A percentile compares a stretch with the other conserved stretches of the same genome.
phyloP scores from a whole-genome alignment of 768 basidiomycete genomes.

The Mycena amicta region DNA sequence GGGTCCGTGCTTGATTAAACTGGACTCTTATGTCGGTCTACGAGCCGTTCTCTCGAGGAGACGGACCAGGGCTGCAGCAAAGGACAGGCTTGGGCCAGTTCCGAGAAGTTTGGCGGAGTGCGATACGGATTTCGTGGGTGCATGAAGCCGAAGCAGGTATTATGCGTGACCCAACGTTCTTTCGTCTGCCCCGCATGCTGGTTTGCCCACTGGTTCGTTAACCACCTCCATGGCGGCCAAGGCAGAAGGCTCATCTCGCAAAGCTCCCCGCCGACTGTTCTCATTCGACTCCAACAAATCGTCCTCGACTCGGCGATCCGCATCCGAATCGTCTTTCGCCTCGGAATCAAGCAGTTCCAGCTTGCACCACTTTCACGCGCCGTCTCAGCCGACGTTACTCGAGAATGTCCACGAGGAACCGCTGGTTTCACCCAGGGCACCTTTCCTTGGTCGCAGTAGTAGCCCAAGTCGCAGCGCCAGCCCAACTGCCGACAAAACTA shows the following conservation, averaged over 20 bases:
- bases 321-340: conserved; percentile 19
- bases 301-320: conserved; percentile 20
- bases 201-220: too few relatives aligned
- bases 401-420: not conserved
- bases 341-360: conserved; percentile 12
- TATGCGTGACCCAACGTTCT: too few relatives aligned
- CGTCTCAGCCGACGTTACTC: conserved; percentile 9
- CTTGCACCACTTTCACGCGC: conserved; percentile 11
- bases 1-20: conserved; percentile 26
- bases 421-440: not conserved
- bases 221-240: conserved; percentile 20
- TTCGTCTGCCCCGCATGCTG: too few relatives aligned
- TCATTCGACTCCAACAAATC: conserved; percentile 29
- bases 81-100: conserved; percentile 59
- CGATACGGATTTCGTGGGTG: conserved; percentile 43
- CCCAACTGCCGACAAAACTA: conserved; percentile 12
- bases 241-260: conserved; percentile 17
- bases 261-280: conserved; percentile 24
- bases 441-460: not conserved
- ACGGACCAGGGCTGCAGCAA: conserved; percentile 58
- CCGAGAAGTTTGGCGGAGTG: conserved; percentile 54
- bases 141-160: too few relatives aligned
- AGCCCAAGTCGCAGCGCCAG: too few relatives aligned
- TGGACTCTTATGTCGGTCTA: conserved; percentile 5
- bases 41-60: not conserved